Evolutionary conservation across 441 rosid genomes (phyloP).

Genomic region (Dalechampia spathulata): DNA sequence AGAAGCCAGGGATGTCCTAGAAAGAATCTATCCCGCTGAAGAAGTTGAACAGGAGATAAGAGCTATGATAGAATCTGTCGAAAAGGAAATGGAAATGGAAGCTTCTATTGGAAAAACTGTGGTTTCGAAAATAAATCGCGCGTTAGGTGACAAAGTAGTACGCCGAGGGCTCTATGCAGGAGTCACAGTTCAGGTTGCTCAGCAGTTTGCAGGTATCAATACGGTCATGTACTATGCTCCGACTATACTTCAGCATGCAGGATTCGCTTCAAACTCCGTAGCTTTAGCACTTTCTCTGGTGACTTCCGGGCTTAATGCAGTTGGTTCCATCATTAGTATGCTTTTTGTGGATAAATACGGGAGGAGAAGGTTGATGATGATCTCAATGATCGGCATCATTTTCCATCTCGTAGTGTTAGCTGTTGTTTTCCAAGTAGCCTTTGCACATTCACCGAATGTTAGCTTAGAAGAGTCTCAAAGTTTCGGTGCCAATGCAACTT

Average conservation of each 20-base stretch:
- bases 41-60: slow-evolving; percentile 61
- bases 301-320: slow-evolving; percentile 67
- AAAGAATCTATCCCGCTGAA: slow-evolving; percentile 48
- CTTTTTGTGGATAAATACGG: slow-evolving; percentile 67
- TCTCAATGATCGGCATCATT: slow-evolving; percentile 65
- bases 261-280: slow-evolving; percentile 67
- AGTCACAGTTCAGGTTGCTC: slow-evolving; percentile 71
- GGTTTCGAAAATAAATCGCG: slow-evolving; percentile 44
- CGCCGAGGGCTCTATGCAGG: slow-evolving; percentile 80
- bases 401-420: slow-evolving; percentile 43
- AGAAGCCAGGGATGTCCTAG: slow-evolving; percentile 51
- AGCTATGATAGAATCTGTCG: slow-evolving; percentile 46
- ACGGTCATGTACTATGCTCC: slow-evolving; percentile 89
- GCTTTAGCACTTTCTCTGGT: slow-evolving; percentile 69
- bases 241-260: slow-evolving; percentile 73
- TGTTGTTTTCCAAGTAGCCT: slow-evolving; percentile 44
- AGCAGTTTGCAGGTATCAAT: slow-evolving; percentile 87
- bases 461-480: slow-evolving; percentile 26
- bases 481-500: slow-evolving; percentile 56
- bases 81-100: slow-evolving; percentile 49
- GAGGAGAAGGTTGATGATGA: slow-evolving; percentile 60
- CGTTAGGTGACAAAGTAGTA: slow-evolving; percentile 35
- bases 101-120: slow-evolving; percentile 37
- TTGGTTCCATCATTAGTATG: slow-evolving; percentile 70
- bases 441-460: slow-evolving; percentile 46